phyloP scores from a whole-genome alignment of 352 stramenopile genomes.

The Pythium volutum region DNA sequence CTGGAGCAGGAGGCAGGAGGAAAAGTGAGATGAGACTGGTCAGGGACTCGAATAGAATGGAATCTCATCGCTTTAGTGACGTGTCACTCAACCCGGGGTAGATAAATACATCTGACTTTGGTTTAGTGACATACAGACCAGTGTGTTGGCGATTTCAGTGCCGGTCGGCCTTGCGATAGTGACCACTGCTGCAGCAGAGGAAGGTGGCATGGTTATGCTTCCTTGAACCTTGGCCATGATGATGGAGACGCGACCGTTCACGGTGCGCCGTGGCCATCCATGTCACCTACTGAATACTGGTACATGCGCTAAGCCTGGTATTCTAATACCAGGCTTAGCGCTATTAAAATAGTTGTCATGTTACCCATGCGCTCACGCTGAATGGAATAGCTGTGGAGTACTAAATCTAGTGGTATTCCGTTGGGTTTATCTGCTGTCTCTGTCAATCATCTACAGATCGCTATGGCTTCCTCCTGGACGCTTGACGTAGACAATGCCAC shows the following conservation, averaged over 20 bases:
- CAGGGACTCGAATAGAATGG: no score
- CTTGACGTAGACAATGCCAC: conserved; percentile 17
- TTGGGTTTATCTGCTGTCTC: no score
- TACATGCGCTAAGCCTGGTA: no score
- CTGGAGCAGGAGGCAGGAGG: background rate
- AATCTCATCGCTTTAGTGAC: no score
- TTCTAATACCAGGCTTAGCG: background rate
- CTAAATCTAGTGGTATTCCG: no score
- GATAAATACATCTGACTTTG: background rate
- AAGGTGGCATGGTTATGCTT: background rate
- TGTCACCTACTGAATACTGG: no score
- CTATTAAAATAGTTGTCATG: background rate
- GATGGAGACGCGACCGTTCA: background rate
- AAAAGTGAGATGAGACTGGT: no score
- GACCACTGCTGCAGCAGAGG: background rate
- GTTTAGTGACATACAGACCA: background rate
- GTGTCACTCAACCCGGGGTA: background rate
- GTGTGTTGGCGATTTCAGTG: background rate
- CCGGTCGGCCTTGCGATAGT: background rate
- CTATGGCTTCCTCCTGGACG: background rate
- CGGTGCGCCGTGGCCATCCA: background rate
- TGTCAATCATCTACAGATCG: conserved; percentile 7
- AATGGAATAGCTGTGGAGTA: no score
- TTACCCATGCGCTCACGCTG: background rate
- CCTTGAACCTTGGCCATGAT: background rate